phyloP scores from a whole-genome alignment of 2,329 filamentous ascomycete genomes.

The Fusarium papillatum region DNA sequence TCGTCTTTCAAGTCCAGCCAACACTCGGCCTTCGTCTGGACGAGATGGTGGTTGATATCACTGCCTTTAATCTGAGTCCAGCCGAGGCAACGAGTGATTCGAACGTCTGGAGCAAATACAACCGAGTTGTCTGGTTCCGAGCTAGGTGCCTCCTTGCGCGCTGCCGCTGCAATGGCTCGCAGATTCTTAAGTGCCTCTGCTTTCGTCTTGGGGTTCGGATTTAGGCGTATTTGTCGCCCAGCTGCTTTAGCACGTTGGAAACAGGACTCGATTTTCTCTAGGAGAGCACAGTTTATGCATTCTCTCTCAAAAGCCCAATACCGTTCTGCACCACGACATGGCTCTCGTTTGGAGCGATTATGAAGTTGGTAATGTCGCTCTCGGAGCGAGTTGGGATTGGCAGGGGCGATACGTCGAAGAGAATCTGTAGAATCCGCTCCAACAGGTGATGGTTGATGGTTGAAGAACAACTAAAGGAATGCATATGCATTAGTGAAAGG shows the following conservation, averaged over 20 bases:
- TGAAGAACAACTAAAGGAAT: neutral
- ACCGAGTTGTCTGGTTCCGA: neutral
- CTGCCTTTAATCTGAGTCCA: neutral
- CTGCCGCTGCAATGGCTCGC: neutral
- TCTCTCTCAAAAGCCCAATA: constrained; percentile 3
- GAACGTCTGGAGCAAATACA: neutral
- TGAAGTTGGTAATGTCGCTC: neutral
- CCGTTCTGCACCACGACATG: neutral
- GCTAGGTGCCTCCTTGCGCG: too few relatives aligned
- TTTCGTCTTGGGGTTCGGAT: neutral
- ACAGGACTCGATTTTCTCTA: neutral
- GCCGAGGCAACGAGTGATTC: neutral
- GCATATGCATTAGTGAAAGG: neutral
- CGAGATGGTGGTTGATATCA: neutral
- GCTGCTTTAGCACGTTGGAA: neutral
- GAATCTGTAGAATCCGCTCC: neutral
- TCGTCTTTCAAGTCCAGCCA: neutral
- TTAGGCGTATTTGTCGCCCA: neutral
- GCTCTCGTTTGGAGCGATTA: neutral
- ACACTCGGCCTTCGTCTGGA: neutral
- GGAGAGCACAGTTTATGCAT: neutral
- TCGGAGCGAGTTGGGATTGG: neutral
- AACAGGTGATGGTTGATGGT: neutral
- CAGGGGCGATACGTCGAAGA: neutral
- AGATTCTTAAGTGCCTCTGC: neutral